These are phyloP conservation scores for Cladosporium colombiae DNA, from an alignment of 2,329 filamentous ascomycete genomes.

Conservation along the genomic window DNA sequence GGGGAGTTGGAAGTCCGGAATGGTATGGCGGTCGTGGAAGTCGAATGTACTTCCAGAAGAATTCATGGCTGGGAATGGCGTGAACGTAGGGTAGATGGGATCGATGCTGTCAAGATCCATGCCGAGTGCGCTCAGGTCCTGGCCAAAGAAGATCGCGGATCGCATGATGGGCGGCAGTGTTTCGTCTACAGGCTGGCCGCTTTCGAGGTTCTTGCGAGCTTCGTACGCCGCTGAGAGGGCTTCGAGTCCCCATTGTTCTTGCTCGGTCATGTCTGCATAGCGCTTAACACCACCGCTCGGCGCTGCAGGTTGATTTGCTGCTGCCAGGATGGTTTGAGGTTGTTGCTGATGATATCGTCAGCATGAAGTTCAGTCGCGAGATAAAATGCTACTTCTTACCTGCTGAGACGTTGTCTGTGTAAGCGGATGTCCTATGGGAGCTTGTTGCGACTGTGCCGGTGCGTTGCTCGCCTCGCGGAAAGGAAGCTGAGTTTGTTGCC, in stretches of 20 bases:
- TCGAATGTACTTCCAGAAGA: conserved; percentile 40
- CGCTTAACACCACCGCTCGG: conserved; percentile 39
- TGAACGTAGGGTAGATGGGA: conserved; percentile 64
- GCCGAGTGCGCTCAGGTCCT: conserved; percentile 64
- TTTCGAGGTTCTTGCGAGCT: conserved; percentile 30
- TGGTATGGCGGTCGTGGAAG: conserved; percentile 51
- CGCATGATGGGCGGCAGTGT: conserved; percentile 33
- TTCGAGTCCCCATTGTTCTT: conserved; percentile 61
- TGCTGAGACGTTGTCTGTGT: conserved; percentile 14
- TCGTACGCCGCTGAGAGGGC: conserved; percentile 57
- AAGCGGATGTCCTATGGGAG: conserved; percentile 27
- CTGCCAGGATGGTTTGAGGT: conserved; percentile 9
- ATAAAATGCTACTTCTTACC: background rate
- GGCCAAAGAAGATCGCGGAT: conserved; percentile 57
- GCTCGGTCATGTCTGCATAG: conserved; percentile 59
- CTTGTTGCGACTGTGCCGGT: conserved; percentile 27
- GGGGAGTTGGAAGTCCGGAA: conserved; percentile 65
- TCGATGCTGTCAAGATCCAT: conserved; percentile 58
- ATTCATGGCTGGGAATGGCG: conserved; percentile 57
- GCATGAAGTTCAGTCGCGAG: conserved; percentile 24
- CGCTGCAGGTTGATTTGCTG: conserved; percentile 8
- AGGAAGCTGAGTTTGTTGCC: conserved; percentile 30
- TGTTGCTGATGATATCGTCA: conserved; percentile 6
- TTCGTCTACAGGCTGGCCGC: conserved; percentile 31
- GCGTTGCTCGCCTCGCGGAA: conserved; percentile 29